Evolutionary conservation across 345 rosid species (phyloP).

Genomic region (Abelmoschus esculentus): DNA sequence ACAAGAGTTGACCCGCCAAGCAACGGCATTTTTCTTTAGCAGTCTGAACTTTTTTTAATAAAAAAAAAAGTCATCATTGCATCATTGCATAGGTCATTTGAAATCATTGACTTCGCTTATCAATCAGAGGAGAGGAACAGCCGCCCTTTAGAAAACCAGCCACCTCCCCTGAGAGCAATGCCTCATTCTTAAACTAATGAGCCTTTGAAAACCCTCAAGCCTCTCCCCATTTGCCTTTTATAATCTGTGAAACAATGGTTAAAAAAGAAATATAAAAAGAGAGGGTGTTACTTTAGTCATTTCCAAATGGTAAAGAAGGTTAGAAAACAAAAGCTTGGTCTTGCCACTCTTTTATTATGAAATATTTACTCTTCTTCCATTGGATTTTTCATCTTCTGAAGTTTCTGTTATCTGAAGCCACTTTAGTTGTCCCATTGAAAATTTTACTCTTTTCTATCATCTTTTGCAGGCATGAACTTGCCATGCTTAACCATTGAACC

Average conservation of each 20-base stretch:
- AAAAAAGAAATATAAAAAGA: too few species aligned
- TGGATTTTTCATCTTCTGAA: too few species aligned
- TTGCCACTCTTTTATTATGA: too few species aligned
- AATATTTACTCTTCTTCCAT: too few species aligned
- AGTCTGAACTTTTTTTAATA: background rate
- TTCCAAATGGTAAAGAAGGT: too few species aligned
- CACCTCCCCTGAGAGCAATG: constrained; percentile 13
- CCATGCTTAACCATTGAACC: background rate
- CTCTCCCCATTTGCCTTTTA: background rate
- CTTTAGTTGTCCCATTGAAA: background rate
- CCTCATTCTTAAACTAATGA: constrained; percentile 32
- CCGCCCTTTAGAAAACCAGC: background rate
- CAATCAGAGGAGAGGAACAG: constrained; percentile 2
- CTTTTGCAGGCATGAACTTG: background rate
- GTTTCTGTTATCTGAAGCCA: background rate
- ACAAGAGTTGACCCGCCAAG: constrained; percentile 6
- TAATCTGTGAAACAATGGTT: background rate
- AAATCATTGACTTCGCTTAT: constrained; percentile 31
- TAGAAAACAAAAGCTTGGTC: too few species aligned
- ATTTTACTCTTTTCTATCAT: background rate
- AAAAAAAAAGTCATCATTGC: constrained; percentile 25
- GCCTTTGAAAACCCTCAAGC: background rate
- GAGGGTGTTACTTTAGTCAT: too few species aligned
- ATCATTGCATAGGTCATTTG: background rate
- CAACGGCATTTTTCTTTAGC: background rate